phyloP scores from a whole-genome alignment of 176 grass and related monocot genomes.

The Cenchrus americanus region DNA sequence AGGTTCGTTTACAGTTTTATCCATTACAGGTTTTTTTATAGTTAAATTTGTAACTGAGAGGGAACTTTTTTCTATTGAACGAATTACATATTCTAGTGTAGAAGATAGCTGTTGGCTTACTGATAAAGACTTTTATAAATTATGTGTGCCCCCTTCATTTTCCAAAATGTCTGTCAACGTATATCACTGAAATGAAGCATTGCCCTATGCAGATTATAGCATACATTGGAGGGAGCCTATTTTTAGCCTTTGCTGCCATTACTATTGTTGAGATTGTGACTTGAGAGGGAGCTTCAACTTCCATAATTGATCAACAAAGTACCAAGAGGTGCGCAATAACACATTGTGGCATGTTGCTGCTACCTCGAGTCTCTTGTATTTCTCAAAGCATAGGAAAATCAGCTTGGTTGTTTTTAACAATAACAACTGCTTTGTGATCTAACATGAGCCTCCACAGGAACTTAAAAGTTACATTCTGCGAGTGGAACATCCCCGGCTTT shows the following conservation, averaged over 20 bases:
- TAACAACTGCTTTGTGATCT: neutral
- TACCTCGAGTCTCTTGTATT: neutral
- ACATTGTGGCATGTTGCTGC: neutral
- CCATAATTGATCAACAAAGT: conserved; percentile 24
- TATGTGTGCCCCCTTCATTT: conserved; percentile 9
- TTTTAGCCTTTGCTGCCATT: conserved; percentile 86
- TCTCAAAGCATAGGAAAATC: neutral
- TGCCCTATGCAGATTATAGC: conserved; percentile 71
- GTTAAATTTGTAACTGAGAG: neutral
- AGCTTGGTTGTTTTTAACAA: neutral
- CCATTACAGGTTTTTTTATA: neutral
- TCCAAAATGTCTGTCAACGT: neutral
- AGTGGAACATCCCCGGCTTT: neutral
- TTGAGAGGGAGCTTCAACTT: conserved; percentile 28
- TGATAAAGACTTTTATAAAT: conserved; percentile 6
- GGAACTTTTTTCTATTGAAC: neutral
- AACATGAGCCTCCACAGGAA: conserved; percentile 26
- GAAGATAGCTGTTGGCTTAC: neutral
- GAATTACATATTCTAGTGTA: conserved; percentile 10
- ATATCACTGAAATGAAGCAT: conserved; percentile 18
- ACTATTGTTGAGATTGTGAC: conserved; percentile 81
- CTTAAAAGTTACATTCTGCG: neutral
- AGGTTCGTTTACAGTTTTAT: neutral
- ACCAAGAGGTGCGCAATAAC: conserved; percentile 31
- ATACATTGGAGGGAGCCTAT: conserved; percentile 90